A percentile compares a stretch with the other conserved stretches of the same genome.
Evolutionary conservation across 176 grass and related monocot species (phyloP).

Genomic region (Musa acuminata): DNA sequence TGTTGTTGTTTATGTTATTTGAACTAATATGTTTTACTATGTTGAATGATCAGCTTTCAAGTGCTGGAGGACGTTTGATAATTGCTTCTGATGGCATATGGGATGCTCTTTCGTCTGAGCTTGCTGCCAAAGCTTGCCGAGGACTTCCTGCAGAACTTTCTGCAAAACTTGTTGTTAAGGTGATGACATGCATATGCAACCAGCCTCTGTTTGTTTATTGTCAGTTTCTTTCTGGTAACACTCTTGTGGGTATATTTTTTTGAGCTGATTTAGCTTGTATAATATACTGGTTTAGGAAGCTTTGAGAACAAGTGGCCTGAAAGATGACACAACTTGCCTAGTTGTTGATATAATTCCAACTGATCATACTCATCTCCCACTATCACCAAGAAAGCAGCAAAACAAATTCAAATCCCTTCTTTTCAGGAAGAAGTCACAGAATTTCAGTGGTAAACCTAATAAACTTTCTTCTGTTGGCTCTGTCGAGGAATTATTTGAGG

Average conservation of each 20-base stretch:
- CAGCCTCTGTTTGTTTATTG: neutral
- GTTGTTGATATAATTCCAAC: conserved; percentile 88
- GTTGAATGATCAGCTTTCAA: conserved; percentile 54
- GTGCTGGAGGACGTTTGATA: conserved; percentile 80
- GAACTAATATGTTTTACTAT: conserved; percentile 6
- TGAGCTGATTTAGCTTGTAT: neutral
- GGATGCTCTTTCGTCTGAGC: conserved; percentile 75
- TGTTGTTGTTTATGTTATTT: neutral
- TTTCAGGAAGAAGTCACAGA: conserved; percentile 55
- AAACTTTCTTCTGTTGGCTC: conserved; percentile 45
- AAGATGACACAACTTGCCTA: conserved; percentile 94
- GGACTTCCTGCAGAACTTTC: conserved; percentile 75
- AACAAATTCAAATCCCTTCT: conserved; percentile 66
- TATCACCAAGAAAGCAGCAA: conserved; percentile 62
- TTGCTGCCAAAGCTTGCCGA: conserved; percentile 55
- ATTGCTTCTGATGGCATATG: conserved; percentile 98
- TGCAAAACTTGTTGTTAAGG: conserved; percentile 95
- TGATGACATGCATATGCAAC: conserved; percentile 11
- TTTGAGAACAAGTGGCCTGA: conserved; percentile 84
- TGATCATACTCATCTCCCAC: conserved; percentile 46
- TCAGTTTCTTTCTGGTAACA: neutral
- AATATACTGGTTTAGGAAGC: conserved; percentile 52
- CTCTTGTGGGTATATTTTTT: too few relatives aligned
- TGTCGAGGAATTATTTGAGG: conserved; percentile 91
- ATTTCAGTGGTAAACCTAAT: conserved; percentile 44